Evolutionary conservation across 202 grass and related monocot species (phyloP).

Genomic region (Musa balbisiana): DNA sequence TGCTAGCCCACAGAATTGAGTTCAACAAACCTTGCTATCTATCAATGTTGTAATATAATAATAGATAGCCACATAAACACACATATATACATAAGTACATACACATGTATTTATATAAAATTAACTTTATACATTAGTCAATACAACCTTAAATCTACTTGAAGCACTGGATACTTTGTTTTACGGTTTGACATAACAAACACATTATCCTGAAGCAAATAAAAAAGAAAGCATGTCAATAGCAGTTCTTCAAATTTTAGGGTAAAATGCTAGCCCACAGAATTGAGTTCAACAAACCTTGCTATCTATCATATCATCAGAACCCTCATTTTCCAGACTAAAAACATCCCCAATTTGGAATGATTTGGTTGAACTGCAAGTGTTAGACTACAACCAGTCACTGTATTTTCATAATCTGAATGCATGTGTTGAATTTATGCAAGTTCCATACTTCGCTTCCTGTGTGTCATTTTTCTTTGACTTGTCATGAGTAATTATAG

Average conservation of each 20-base stretch:
- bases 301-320: conserved; percentile 93
- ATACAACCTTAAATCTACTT: conserved; percentile 72
- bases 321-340: conserved; percentile 66
- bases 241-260: not conserved
- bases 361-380: conserved; percentile 64
- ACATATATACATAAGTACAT: conserved; percentile 5
- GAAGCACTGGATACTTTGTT: conserved; percentile 93
- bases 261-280: conserved; percentile 1
- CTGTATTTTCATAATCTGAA: conserved; percentile 6
- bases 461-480: conserved; percentile 82
- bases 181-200: conserved; percentile 99
- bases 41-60: conserved; percentile 82
- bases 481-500: conserved; percentile 95
- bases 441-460: conserved; percentile 52
- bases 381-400: conserved; percentile 19
- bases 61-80: conserved; percentile 24
- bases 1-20: not conserved
- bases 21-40: conserved; percentile 72
- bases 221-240: conserved; percentile 14
- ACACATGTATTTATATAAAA: conserved; percentile 19
- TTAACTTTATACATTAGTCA: not conserved
- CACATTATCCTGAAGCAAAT: conserved; percentile 72
- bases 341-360: conserved; percentile 99
- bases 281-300: conserved; percentile 40
- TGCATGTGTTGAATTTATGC: conserved; percentile 16